Conservation (phyloP, 331 rosid species). For the Malus hybrid region DNA sequence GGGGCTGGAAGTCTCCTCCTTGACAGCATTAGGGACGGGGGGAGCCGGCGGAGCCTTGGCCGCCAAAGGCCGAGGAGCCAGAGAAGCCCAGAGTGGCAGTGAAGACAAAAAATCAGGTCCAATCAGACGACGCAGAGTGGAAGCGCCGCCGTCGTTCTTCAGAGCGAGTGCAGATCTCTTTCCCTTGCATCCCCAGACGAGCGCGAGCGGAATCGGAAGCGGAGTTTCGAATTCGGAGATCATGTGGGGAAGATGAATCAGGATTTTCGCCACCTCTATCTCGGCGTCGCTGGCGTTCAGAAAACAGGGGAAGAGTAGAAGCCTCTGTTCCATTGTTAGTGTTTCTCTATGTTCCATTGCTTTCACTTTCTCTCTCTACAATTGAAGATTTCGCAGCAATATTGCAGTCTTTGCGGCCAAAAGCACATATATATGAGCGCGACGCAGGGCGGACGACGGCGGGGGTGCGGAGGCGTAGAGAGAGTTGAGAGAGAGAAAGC, state of each 20-base stretch:
- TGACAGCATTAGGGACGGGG: background rate
- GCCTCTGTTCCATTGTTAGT: background rate
- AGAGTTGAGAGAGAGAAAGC: background rate
- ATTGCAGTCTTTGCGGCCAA: background rate
- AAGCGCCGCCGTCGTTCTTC: background rate
- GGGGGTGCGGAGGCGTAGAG: background rate
- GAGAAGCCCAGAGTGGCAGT: background rate
- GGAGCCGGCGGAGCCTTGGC: background rate
- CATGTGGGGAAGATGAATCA: conserved; percentile 10
- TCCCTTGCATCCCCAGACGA: conserved; percentile 33
- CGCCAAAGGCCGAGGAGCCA: background rate
- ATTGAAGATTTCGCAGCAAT: background rate
- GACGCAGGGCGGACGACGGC: background rate
- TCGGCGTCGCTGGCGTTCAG: conserved; percentile 15
- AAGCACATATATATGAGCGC: background rate
- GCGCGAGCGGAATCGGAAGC: background rate
- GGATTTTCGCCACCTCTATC: conserved; percentile 27
- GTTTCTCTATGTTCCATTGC: conserved; percentile 2
- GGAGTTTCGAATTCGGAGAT: background rate
- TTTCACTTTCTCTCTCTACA: background rate
- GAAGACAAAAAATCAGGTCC: background rate
- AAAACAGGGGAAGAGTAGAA: background rate
- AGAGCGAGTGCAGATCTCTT: conserved; percentile 42
- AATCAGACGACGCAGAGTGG: background rate
- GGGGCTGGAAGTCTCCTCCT: conserved; percentile 41